phyloP scores from a whole-genome alignment of 2,329 filamentous ascomycete species.

The Huntiella bhutanensis region DNA sequence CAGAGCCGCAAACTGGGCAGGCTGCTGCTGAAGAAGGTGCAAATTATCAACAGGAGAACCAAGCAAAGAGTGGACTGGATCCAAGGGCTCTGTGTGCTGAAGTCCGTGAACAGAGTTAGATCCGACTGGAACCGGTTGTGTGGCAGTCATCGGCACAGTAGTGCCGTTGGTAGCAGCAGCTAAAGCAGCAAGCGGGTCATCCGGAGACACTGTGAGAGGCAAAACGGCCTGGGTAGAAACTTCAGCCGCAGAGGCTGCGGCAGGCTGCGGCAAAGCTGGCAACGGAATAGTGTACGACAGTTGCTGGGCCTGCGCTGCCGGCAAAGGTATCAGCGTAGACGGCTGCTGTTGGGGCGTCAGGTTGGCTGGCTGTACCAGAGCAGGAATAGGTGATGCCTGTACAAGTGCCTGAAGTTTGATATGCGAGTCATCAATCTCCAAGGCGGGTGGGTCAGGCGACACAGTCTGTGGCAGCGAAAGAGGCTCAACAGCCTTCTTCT shows the following conservation, averaged over 20 bases:
- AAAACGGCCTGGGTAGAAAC: background rate
- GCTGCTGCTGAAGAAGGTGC: constrained; percentile 7
- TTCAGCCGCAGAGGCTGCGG: background rate
- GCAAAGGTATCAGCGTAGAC: background rate
- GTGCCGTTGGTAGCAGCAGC: background rate
- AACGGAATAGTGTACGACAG: constrained; percentile 9
- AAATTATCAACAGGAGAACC: constrained; percentile 2
- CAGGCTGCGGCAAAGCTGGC: constrained; percentile 1
- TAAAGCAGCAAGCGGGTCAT: constrained; percentile 1
- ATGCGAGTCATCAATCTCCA: constrained; percentile 6
- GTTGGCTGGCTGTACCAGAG: background rate
- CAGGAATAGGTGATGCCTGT: constrained; percentile 4
- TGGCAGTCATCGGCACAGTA: background rate
- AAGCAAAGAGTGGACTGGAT: constrained; percentile 9
- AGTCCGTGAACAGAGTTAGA: background rate
- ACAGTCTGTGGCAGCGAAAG: background rate
- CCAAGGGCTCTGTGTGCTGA: background rate
- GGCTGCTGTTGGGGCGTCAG: background rate
- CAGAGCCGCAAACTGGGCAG: background rate
- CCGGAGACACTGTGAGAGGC: background rate
- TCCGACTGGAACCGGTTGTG: background rate
- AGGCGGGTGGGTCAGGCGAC: background rate
- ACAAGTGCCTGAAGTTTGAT: constrained; percentile 8
- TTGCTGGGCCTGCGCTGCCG: background rate
- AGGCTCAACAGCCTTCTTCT: background rate